Percentiles rank a stretch among this genome's conserved stretches.
Evolutionary conservation across 257 asterid species (phyloP).

Genomic region (Solanum medicagineum): DNA sequence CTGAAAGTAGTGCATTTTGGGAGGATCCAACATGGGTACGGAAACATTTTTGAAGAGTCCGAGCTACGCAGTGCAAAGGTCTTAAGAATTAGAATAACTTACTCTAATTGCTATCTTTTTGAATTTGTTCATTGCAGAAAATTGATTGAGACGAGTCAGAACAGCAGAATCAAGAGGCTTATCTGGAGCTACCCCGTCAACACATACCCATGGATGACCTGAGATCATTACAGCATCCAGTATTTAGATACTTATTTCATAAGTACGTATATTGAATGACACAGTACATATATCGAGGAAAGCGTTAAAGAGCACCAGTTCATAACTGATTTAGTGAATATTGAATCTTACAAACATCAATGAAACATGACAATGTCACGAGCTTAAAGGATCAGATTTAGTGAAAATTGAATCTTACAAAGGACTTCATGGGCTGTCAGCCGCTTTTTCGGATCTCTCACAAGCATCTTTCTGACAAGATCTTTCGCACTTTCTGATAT

Average conservation of each 20-base stretch:
- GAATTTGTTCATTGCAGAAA: conserved; percentile 36
- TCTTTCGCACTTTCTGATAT: conserved; percentile 60
- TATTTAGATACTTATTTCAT: background rate
- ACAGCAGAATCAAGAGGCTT: conserved; percentile 44
- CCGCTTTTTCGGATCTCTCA: conserved; percentile 48
- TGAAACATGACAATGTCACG: background rate
- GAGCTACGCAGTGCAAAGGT: background rate
- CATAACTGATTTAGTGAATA: too few relatives aligned
- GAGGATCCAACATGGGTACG: background rate
- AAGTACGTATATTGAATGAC: background rate
- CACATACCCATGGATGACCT: conserved; percentile 37
- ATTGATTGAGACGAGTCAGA: conserved; percentile 30
- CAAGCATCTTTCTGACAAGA: conserved; percentile 52
- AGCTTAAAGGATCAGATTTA: background rate
- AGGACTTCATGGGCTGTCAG: conserved; percentile 61
- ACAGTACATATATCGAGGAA: background rate
- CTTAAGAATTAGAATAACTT: background rate
- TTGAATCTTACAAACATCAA: background rate
- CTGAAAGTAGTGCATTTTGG: background rate
- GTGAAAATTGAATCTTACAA: conserved; percentile 21
- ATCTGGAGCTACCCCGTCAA: conserved; percentile 29
- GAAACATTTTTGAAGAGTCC: background rate
- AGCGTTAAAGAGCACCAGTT: background rate
- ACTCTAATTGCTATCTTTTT: conserved; percentile 39
- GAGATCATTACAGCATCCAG: background rate